Evolutionary conservation across 139 green algal genomes (phyloP), one percentile per base, ranked within the genome.

Genomic region (Chlorella sorokiniana): DNA sequence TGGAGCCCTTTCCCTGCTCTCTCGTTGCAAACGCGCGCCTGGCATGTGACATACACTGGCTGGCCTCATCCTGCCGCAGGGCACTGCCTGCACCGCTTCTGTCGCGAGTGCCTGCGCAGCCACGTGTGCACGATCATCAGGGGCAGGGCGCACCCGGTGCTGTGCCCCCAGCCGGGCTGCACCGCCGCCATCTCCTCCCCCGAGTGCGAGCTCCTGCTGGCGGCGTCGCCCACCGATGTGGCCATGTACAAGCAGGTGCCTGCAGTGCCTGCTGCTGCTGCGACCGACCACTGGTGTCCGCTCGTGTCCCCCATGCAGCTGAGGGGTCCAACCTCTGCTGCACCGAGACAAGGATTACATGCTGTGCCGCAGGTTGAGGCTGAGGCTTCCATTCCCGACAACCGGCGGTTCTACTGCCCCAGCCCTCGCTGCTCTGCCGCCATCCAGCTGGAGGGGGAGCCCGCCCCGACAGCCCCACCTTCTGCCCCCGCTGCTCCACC

Each of bases 401-500:
- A 51, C 3, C 27, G 11, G 18, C 65, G 75, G 42, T 81, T 72
- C 70, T 45, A 56, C 62, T 90, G 88, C 74, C 83, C 85, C 69
- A 81, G 75, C 48, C 82, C 82, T 16, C 52, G 25, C 69, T 85
- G 85, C 77, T 72, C 74, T 4, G 18, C 59, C 3, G 6, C 75
- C 40, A 33, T 83, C 4, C 27, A 79, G 56, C 76, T 91, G 74
- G 82, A 86, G 23, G 63, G 31, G 1, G 82, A 87, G 82, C 48
- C 70, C 16, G 64, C 64, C 83, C 86, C 6, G 65, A 86, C 51
- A 40, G 37, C 40, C 67, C 63, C 56, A 16, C 74, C 16, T 84
- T 87, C 81, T 91, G 89, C 78, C 85, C 83, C 22, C 83, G 83
- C 83, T 85, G 81, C 71, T 33, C 9, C 81, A 81, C 42, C 61